Conservation (phyloP, 176 grass and related monocot species). For the Oryza brachyantha region DNA sequence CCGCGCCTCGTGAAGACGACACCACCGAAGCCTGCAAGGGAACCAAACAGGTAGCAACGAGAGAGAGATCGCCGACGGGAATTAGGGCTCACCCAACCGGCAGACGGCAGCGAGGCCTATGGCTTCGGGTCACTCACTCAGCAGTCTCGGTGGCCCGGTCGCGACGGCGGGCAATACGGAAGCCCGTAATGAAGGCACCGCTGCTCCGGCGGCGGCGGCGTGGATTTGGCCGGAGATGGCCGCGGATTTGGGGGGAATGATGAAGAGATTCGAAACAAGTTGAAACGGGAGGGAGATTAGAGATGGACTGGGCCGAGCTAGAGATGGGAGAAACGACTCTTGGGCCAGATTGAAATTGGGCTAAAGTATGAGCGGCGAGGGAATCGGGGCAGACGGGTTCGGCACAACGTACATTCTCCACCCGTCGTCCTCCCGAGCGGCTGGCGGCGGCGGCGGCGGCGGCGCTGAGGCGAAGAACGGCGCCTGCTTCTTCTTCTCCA, state of each 20-base stretch:
- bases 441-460: no score
- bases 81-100: not conserved
- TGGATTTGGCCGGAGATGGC: not conserved
- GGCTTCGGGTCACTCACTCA: not conserved
- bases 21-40: not conserved
- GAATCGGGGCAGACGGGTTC: no score
- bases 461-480: no score
- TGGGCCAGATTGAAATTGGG: not conserved
- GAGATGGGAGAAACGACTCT: no score
- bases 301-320: not conserved
- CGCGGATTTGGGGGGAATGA: not conserved
- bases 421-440: no score
- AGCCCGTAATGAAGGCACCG: no score
- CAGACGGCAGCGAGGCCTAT: not conserved
- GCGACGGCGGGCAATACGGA: not conserved
- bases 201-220: not conserved
- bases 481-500: no score
- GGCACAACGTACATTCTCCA: no score
- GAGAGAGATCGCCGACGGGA: not conserved
- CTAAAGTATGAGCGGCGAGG: not conserved
- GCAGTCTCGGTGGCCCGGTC: not conserved
- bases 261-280: not conserved
- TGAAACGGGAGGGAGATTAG: not conserved
- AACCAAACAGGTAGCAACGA: not conserved
- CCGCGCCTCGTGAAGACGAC: conserved; percentile 24